phyloP scores from a whole-genome alignment of 2,329 filamentous ascomycete species.

The Trematosphaeria pertusa region DNA sequence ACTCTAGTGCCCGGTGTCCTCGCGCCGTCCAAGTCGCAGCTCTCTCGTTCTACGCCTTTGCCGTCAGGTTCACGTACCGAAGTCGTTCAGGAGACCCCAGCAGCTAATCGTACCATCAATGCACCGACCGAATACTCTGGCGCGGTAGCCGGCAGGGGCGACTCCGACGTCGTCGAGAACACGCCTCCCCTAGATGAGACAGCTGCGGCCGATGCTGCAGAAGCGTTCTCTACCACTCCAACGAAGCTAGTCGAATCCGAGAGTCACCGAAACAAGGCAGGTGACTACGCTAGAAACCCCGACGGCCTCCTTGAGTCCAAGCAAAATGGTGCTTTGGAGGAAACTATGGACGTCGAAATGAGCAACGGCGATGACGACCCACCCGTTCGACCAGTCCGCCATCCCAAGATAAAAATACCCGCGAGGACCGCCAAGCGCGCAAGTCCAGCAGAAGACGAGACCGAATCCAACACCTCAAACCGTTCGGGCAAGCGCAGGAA shows the following conservation, averaged over 20 bases:
- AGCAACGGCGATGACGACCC: no score
- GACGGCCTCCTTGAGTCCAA: no score
- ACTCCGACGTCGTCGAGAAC: conserved; percentile 1
- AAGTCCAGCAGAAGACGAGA: conserved; percentile 9
- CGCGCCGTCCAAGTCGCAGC: conserved; percentile 20
- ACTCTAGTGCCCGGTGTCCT: conserved; percentile 21
- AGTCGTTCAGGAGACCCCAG: conserved; percentile 44
- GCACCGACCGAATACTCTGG: conserved; percentile 1
- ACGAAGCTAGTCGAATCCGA: no score
- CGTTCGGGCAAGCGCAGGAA: conserved; percentile 27
- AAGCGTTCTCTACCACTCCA: conserved; percentile 25
- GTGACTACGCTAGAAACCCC: no score
- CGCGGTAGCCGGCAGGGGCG: conserved; percentile 2
- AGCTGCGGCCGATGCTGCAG: no score
- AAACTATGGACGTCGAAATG: no score
- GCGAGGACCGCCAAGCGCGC: conserved; percentile 18
- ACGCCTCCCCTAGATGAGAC: no score
- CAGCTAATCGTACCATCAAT: conserved; percentile 23
- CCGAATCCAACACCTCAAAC: background rate
- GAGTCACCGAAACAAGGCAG: no score
- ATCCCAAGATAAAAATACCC: conserved; percentile 16
- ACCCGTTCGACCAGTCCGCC: no score
- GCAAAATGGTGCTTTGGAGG: no score
- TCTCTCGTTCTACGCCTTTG: conserved; percentile 30
- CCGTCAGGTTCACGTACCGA: conserved; percentile 30